phyloP scores from a whole-genome alignment of 441 rosid genomes.

The Mallotus repandus region DNA sequence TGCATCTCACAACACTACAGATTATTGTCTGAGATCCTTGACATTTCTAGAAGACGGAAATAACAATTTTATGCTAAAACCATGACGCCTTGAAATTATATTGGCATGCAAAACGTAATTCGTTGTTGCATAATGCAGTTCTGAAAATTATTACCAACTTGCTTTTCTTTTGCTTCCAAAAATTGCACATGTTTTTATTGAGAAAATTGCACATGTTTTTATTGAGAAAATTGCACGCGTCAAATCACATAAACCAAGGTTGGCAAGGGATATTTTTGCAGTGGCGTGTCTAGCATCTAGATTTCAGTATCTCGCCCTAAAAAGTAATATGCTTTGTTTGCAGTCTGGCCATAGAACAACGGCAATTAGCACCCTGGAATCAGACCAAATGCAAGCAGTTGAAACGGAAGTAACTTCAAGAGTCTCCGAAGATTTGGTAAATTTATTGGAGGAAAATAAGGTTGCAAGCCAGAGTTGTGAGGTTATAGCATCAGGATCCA shows the following conservation, averaged over 20 bases:
- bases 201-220: background rate
- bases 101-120: background rate
- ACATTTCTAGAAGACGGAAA: background rate
- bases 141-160: background rate
- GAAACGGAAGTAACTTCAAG: conserved; percentile 15
- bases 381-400: conserved; percentile 23
- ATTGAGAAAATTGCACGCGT: background rate
- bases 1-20: background rate
- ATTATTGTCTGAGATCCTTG: background rate
- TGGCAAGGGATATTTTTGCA: background rate
- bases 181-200: background rate
- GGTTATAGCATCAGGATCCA: conserved; percentile 12
- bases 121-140: background rate
- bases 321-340: conserved; percentile 13
- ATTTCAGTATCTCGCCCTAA: background rate
- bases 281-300: background rate
- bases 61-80: background rate
- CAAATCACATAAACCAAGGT: background rate
- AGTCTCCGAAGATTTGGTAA: conserved; percentile 24
- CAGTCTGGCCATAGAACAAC: conserved; percentile 34
- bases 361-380: conserved; percentile 25
- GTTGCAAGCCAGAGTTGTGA: conserved; percentile 14
- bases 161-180: background rate
- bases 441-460: conserved; percentile 25
- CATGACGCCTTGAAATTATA: background rate